Evolutionary conservation across 306 rosid genomes (phyloP).

Genomic region (Spatholobus suberectus): DNA sequence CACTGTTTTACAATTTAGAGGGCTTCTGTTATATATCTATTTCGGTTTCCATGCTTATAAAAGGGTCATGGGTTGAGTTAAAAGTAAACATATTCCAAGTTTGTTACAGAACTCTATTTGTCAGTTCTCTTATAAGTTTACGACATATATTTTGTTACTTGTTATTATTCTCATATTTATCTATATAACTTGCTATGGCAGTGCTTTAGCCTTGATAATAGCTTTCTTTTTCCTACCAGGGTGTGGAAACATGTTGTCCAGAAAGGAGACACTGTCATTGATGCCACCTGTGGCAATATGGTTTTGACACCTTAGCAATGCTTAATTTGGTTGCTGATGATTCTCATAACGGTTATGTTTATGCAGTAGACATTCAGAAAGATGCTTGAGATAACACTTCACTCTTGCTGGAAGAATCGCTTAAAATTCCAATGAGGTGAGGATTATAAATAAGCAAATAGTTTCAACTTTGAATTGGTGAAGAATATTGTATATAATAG

Average conservation of each 20-base stretch:
- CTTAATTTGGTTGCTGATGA: conserved; percentile 80
- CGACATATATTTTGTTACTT: not conserved
- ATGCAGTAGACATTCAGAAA: conserved; percentile 79
- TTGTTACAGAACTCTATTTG: conserved; percentile 11
- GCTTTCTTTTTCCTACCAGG: conserved; percentile 48
- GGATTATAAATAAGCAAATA: not conserved
- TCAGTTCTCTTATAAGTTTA: not conserved
- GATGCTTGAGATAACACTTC: conserved; percentile 75
- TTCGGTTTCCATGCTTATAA: conserved; percentile 14
- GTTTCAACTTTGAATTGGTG: conserved; percentile 22
- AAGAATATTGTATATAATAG: not conserved
- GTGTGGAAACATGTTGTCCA: conserved; percentile 74
- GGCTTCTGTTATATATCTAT: not conserved
- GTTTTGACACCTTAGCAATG: conserved; percentile 82
- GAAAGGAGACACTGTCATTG: conserved; percentile 82
- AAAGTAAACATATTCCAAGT: not conserved
- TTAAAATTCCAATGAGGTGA: conserved; percentile 64
- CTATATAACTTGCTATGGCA: not conserved
- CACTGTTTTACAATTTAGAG: not conserved
- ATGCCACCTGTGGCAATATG: conserved; percentile 97
- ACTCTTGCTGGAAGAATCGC: conserved; percentile 61
- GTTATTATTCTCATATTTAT: conserved; percentile 1
- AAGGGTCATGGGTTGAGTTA: conserved; percentile 12
- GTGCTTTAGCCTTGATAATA: conserved; percentile 15
- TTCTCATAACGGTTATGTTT: conserved; percentile 62